A percentile compares a stretch with the other conserved stretches of the same genome.
These are phyloP conservation scores for Triticum monococcum DNA, from an alignment of 176 grass and related monocot genomes.

Conservation along the genomic window DNA sequence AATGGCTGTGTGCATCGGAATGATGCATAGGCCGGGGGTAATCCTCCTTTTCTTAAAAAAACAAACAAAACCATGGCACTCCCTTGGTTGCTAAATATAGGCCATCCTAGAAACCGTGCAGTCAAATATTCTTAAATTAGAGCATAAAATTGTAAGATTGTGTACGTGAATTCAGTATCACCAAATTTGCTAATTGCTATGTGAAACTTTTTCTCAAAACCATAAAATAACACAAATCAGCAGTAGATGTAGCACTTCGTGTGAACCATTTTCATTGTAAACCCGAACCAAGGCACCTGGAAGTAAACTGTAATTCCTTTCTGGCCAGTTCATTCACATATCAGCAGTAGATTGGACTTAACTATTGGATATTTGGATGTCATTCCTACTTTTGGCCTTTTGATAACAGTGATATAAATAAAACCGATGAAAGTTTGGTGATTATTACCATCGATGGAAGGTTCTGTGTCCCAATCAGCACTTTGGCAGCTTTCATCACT, in stretches of 20 bases:
- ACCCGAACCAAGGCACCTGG: neutral
- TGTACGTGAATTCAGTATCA: neutral
- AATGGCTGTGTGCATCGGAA: too few species aligned
- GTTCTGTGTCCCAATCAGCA: constrained; percentile 32
- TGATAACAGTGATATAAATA: neutral
- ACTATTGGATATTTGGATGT: too few species aligned
- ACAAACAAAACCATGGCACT: neutral
- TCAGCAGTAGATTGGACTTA: neutral
- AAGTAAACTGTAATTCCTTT: constrained; percentile 1
- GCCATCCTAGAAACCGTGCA: neutral
- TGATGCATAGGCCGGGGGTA: too few species aligned
- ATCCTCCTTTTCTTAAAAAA: too few species aligned
- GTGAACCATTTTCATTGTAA: neutral
- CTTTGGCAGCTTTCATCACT: constrained; percentile 34
- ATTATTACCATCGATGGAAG: constrained; percentile 45
- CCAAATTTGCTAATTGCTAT: neutral
- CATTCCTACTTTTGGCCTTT: neutral
- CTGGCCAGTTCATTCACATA: neutral
- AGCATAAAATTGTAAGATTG: neutral
- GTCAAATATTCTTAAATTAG: neutral
- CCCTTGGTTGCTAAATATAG: neutral
- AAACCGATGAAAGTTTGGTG: neutral
- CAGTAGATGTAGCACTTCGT: neutral
- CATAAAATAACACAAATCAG: neutral
- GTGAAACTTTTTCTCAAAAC: neutral